phyloP scores from a whole-genome alignment of 805 yeast species.

The Candida silvatica region DNA sequence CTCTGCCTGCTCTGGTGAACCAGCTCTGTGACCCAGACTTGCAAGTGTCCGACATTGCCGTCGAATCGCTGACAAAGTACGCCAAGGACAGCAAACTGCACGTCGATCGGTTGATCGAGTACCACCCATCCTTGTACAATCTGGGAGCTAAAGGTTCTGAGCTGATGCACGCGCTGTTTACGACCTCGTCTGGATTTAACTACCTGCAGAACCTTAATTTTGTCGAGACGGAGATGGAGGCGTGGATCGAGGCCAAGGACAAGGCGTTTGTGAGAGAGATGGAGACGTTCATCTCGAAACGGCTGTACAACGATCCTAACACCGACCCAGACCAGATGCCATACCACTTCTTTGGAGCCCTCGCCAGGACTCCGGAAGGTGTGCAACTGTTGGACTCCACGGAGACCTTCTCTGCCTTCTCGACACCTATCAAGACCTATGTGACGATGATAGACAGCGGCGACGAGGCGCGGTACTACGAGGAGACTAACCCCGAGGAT shows the following conservation, averaged over 20 bases:
- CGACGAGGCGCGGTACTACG: constrained; percentile 14
- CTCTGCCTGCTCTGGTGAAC: constrained; percentile 47
- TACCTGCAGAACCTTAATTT: constrained; percentile 48
- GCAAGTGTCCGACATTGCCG: constrained; percentile 47
- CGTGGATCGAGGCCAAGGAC: constrained; percentile 50
- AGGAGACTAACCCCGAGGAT: constrained; percentile 11
- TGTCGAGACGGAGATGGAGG: constrained; percentile 54
- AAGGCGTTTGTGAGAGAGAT: constrained; percentile 38
- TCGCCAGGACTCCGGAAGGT: constrained; percentile 79
- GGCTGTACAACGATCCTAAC: constrained; percentile 9
- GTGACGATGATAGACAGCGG: constrained; percentile 8
- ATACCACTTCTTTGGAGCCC: constrained; percentile 68
- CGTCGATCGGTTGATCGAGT: constrained; percentile 40
- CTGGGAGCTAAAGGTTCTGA: constrained; percentile 27
- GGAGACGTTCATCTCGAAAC: constrained; percentile 30
- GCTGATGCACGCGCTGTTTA: constrained; percentile 53
- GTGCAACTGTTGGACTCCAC: constrained; percentile 41
- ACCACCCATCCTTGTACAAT: constrained; percentile 45
- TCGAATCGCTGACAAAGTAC: constrained; percentile 42
- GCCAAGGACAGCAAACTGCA: constrained; percentile 35
- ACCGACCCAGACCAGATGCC: constrained; percentile 29
- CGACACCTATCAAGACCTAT: constrained; percentile 12
- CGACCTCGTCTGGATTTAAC: constrained; percentile 61
- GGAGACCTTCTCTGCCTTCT: constrained; percentile 17
- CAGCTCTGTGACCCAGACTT: constrained; percentile 62